phyloP scores from a whole-genome alignment of 805 yeast species.

The Yarrowia hollandica region DNA sequence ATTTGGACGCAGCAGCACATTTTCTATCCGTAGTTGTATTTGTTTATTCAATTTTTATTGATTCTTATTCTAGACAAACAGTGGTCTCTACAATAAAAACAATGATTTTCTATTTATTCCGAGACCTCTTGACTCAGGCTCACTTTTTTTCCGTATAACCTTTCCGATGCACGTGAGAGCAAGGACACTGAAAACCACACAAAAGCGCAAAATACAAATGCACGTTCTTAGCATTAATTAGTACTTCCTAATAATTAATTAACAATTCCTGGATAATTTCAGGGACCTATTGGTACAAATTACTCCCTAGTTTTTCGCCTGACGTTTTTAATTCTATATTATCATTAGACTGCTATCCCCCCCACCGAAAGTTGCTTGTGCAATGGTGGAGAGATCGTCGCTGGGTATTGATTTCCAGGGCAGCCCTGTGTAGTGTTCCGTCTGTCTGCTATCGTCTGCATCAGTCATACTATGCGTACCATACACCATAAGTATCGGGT shows the following conservation, averaged over 20 bases:
- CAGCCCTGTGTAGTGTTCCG: not conserved
- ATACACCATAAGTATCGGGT: not conserved
- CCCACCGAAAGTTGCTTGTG: too few relatives aligned
- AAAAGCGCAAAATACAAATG: too few relatives aligned
- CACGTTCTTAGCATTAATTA: not conserved
- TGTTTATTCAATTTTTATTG: too few relatives aligned
- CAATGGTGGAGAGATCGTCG: not conserved
- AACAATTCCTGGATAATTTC: too few relatives aligned
- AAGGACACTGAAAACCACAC: not conserved
- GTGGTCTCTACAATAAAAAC: not conserved
- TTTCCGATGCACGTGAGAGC: slow-evolving; percentile 27
- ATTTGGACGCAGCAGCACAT: too few relatives aligned
- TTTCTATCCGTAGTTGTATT: too few relatives aligned
- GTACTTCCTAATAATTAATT: not conserved
- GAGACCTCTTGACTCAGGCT: slow-evolving; percentile 26
- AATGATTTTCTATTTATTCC: slow-evolving; percentile 4
- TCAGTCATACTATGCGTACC: not conserved
- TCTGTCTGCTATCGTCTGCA: not conserved
- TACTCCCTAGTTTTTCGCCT: not conserved
- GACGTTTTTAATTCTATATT: not conserved
- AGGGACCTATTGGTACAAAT: not conserved
- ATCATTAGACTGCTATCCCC: not conserved
- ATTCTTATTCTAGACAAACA: too few relatives aligned
- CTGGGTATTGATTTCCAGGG: not conserved
- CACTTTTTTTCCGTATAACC: slow-evolving; percentile 25